Evolutionary conservation across 2,329 filamentous ascomycete genomes (phyloP), one percentile per base, ranked within the genome.

Genomic region (Pseudogymnoascus sp.): DNA sequence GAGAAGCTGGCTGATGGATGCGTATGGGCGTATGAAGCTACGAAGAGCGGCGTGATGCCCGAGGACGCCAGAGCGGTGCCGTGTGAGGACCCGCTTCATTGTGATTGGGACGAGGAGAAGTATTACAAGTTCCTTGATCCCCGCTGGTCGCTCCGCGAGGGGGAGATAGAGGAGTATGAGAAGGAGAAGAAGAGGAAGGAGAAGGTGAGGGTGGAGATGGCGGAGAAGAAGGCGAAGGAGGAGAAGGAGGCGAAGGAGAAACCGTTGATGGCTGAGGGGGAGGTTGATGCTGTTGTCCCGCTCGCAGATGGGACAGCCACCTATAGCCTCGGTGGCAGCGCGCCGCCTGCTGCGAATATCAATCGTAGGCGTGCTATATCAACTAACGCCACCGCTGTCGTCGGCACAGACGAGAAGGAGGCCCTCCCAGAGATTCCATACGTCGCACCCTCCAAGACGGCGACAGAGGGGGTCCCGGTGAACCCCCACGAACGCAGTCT

Each of bases 11-110:
- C 86, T 0, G 84, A 88, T 63, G 86, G 86, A 8, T 89, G 87
- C 67, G 85, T 86, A 3, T 89, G 86, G 87, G 85, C 85, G 10
- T 89, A 90, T 70, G 80, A 83, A 66, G 76, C 77, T 18, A 87
- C 82, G 38, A 74, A 78, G 0, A 80, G 79, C 1, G 86, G 86
- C 11, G 80, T 90, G 65, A 89, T 89, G 87, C 84, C 86, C 1
- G 87, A 90, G 70, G 73, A 69, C 1, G 77, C 80, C 2, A 71
- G 68, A 4, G 72, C 82, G 2, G 67, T 80, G 25, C 78, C 82
- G 2, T 89, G 86, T 6, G 59, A 60, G 35, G 16, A 40, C 18
- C 59, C 38, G 12, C 12, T 42, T 14, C 37, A 69, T 50, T 74
- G 72, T 59, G 40, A 63, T 1, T 74, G 72, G 72, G 71, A 72